Evolutionary conservation across 805 yeast genomes (phyloP), one percentile per base, ranked within the genome.

Genomic region (Candida maris): DNA sequence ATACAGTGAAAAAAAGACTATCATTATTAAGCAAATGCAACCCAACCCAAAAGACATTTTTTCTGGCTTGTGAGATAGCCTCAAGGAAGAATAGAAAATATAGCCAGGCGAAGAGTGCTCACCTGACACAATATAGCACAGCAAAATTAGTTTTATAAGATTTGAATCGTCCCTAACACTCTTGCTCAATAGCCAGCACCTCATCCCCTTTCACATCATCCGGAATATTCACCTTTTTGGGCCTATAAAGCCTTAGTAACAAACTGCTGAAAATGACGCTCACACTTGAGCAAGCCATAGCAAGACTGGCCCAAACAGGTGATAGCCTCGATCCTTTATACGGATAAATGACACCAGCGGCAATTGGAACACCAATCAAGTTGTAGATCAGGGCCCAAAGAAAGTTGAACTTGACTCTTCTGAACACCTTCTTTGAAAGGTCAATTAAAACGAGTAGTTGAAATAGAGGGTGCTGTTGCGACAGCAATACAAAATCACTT

Each of bases 281-380:
- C 13, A 77, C 63, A 10, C 80, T 73, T 15, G 79, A 71, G 10
- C 68, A 62, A 0, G 82, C 82, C 82, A 77, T 77, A 1, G 81
- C 81, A 7, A 77, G 77, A 64, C 80, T 73, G 3, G 81, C 80
- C 82, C 82, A 77, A 6, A 75, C 79, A 3, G 84, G 84, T 25
- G 70, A 67, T 38, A 77, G 56, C 40, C 81, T 57, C n/a, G 77
- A 65, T 43, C 74, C 68, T 3, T 69, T 46, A 34, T 71, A 67
- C 0, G 82, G 82, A 48, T 75, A 77, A 16, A 77, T 70, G 5
- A 75, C 81, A 4, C 84, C 82, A n/a, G 82, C 81, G 4, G 84
- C 81, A 36, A 77, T 72, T 0, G 84, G 83, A 16, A 77, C 57
- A 6, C 81, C 81, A 39, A 77, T 66, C 41, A 68, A 45, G 48